Evolutionary conservation across 345 rosid species (phyloP).

Genomic region (Lenwebbia sp.): DNA sequence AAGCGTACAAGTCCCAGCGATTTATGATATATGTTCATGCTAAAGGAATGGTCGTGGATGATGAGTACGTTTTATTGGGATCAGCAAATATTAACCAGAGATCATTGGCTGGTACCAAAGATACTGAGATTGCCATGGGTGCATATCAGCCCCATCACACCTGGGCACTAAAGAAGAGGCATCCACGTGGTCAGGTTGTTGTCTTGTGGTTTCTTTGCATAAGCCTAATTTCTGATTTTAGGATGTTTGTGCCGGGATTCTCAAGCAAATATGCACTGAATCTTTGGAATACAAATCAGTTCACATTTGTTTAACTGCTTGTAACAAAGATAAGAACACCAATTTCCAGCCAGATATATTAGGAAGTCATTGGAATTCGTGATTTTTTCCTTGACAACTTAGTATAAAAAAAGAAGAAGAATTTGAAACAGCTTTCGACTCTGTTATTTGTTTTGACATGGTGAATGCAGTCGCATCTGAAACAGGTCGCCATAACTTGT

Average conservation of each 20-base stretch:
- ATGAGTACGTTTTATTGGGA: conserved; percentile 81
- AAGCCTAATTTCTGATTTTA: background rate
- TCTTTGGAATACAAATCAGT: background rate
- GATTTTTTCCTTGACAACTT: background rate
- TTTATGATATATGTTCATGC: conserved; percentile 94
- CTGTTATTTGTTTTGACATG: background rate
- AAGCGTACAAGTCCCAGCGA: conserved; percentile 28
- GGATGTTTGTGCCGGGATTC: background rate
- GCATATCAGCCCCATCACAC: conserved; percentile 89
- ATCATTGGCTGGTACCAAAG: conserved; percentile 90
- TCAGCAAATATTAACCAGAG: conserved; percentile 93
- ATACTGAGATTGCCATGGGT: conserved; percentile 93
- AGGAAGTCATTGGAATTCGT: background rate
- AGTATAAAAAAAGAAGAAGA: background rate
- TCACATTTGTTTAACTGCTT: background rate
- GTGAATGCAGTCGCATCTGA: background rate
- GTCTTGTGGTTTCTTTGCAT: background rate
- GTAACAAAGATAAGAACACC: background rate
- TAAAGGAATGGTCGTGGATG: conserved; percentile 90
- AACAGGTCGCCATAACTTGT: background rate
- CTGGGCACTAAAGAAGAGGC: conserved; percentile 50
- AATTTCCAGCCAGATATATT: background rate
- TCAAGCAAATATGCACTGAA: background rate
- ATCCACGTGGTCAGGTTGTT: conserved; percentile 75
- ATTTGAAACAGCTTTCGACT: background rate